Percentiles rank a stretch among this genome's conserved stretches.
Conservation (phyloP, 2,329 filamentous ascomycete species). For the Cercospora citrullina region DNA sequence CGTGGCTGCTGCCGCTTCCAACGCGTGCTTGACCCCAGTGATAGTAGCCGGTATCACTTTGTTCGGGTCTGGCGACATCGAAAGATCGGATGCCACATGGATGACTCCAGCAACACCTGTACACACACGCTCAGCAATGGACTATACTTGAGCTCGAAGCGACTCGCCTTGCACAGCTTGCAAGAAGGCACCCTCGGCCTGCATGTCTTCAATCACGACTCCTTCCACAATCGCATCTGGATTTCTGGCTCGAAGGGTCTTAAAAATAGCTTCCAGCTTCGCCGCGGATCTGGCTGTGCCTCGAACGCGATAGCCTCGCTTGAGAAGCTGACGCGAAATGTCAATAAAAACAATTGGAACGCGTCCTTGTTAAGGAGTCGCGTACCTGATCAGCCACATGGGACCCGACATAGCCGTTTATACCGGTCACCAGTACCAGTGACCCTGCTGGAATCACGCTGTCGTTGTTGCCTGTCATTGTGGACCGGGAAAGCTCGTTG, state of each 20-base stretch:
- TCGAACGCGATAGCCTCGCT: constrained; percentile 1
- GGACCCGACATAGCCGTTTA: background rate
- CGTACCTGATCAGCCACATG: constrained; percentile 7
- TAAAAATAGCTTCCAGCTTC: background rate
- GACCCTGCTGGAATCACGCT: no score
- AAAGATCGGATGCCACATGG: constrained; percentile 6
- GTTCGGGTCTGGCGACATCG: constrained; percentile 10
- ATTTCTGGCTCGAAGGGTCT: background rate
- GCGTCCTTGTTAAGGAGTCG: background rate
- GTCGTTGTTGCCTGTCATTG: no score
- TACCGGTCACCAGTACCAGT: no score
- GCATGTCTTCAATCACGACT: background rate
- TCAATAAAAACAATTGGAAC: background rate
- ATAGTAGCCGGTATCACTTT: background rate
- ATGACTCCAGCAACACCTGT: constrained; percentile 4
- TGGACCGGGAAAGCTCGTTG: no score
- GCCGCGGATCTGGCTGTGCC: background rate
- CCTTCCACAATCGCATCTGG: background rate
- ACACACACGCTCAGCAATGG: background rate
- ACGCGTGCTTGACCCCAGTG: background rate
- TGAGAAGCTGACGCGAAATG: background rate
- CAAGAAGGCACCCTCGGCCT: background rate
- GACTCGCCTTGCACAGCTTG: constrained; percentile 5
- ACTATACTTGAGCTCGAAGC: background rate
- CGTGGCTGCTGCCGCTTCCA: constrained; percentile 1